A percentile compares a stretch with the other conserved stretches of the same genome.
phyloP scores from a whole-genome alignment of 2,329 filamentous ascomycete genomes.

The Didymella lethalis region DNA sequence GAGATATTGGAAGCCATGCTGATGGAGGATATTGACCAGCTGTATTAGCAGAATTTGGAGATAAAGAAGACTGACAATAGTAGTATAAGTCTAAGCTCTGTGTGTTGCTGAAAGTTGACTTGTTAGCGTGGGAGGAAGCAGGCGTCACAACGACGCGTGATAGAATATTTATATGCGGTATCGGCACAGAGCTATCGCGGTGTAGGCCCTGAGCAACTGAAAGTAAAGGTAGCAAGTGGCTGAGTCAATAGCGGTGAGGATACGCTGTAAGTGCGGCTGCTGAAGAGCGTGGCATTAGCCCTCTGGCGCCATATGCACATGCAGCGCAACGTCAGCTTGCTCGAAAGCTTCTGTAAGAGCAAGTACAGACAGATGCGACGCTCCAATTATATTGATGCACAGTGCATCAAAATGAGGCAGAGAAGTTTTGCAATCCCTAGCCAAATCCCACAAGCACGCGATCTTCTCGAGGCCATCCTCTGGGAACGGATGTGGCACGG shows the following conservation, averaged over 20 bases:
- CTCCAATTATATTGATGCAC: neutral
- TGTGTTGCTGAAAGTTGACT: neutral
- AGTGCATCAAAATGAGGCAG: conserved; percentile 15
- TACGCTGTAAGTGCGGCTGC: neutral
- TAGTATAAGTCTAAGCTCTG: neutral
- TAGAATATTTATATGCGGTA: neutral
- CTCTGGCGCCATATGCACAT: neutral
- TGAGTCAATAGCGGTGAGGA: neutral
- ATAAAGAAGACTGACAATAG: neutral
- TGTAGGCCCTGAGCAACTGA: neutral
- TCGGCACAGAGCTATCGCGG: neutral
- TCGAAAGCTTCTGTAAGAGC: neutral
- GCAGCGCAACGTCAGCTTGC: neutral
- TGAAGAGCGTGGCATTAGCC: neutral
- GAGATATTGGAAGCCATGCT: neutral
- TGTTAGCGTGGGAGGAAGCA: neutral
- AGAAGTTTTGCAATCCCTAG: conserved; percentile 11
- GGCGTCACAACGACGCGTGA: neutral
- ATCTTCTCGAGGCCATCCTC: conserved; percentile 7
- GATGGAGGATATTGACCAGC: neutral
- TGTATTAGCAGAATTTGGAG: neutral
- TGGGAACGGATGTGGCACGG: neutral
- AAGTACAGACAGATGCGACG: neutral
- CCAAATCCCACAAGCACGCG: conserved; percentile 14
- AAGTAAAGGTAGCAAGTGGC: conserved; percentile 3